Percentiles rank a stretch among this genome's conserved stretches.
These are phyloP conservation scores for Argentina anserina DNA, from an alignment of 306 rosid genomes.

Conservation along the genomic window DNA sequence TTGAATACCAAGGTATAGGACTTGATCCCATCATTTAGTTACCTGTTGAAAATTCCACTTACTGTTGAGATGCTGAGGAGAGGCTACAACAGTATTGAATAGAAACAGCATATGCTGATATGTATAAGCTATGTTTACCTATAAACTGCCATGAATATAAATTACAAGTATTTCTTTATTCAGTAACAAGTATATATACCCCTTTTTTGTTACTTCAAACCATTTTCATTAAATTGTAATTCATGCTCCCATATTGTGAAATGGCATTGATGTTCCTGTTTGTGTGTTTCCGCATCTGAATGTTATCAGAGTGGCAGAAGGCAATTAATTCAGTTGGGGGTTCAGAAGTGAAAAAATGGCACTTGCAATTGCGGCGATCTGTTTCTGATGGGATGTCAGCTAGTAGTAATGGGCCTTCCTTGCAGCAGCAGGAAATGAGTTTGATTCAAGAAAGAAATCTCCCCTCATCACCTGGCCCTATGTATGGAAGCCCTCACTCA, in stretches of 20 bases:
- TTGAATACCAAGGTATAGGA: slow-evolving; percentile 83
- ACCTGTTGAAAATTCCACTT: not conserved
- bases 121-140: not conserved
- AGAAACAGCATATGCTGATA: not conserved
- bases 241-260: slow-evolving; percentile 11
- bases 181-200: not conserved
- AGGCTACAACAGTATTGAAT: not conserved
- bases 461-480: slow-evolving; percentile 96
- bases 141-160: not conserved
- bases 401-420: slow-evolving; percentile 77
- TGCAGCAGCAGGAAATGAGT: slow-evolving; percentile 90
- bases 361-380: slow-evolving; percentile 83
- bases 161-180: not conserved
- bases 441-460: slow-evolving; percentile 84
- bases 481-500: slow-evolving; percentile 82
- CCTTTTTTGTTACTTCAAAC: not conserved
- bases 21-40: slow-evolving; percentile 11
- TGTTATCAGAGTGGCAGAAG: slow-evolving; percentile 87
- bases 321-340: slow-evolving; percentile 90
- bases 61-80: not conserved
- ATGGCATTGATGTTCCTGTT: slow-evolving; percentile 17
- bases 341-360: slow-evolving; percentile 96
- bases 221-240: slow-evolving; percentile 11
- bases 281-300: slow-evolving; percentile 17
- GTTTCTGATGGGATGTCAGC: slow-evolving; percentile 76